phyloP scores from a whole-genome alignment of 139 green algal genomes.

The Micractinium sp. region DNA sequence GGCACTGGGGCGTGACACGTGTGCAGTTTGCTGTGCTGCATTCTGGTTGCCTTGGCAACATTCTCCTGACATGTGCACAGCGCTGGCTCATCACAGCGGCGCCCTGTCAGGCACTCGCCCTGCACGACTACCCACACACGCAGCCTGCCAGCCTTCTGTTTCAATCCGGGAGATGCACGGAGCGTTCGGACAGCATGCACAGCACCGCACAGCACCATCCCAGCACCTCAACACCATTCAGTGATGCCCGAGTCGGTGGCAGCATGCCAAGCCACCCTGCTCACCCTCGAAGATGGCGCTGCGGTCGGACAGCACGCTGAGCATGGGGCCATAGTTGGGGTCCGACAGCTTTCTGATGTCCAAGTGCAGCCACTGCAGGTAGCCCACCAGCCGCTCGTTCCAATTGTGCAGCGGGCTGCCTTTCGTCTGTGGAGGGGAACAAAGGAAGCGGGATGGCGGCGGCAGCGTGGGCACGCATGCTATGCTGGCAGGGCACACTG shows the following conservation, averaged over 20 bases:
- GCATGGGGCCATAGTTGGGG: conserved; percentile 1
- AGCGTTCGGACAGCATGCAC: background rate
- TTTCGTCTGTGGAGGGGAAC: background rate
- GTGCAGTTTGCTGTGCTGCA: too few relatives aligned
- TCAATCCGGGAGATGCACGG: too few relatives aligned
- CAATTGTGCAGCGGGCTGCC: conserved; percentile 15
- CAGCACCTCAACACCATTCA: too few relatives aligned
- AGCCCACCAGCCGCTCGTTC: conserved; percentile 16
- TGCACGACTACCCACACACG: too few relatives aligned
- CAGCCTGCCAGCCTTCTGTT: too few relatives aligned
- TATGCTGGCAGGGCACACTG: background rate
- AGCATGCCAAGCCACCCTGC: too few relatives aligned
- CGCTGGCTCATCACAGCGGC: too few relatives aligned
- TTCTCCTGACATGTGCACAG: too few relatives aligned
- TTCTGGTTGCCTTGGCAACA: too few relatives aligned
- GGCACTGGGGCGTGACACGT: background rate
- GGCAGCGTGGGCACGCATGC: too few relatives aligned
- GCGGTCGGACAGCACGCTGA: conserved; percentile 33
- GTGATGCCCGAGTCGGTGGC: too few relatives aligned
- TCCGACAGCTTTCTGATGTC: background rate
- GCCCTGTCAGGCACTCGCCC: too few relatives aligned
- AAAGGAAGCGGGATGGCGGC: background rate
- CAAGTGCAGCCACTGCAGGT: conserved; percentile 29
- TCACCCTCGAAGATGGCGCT: conserved; percentile 25
- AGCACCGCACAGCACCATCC: background rate